These are phyloP conservation scores for Populus hybrid DNA, from an alignment of 441 rosid genomes.

Conservation along the genomic window DNA sequence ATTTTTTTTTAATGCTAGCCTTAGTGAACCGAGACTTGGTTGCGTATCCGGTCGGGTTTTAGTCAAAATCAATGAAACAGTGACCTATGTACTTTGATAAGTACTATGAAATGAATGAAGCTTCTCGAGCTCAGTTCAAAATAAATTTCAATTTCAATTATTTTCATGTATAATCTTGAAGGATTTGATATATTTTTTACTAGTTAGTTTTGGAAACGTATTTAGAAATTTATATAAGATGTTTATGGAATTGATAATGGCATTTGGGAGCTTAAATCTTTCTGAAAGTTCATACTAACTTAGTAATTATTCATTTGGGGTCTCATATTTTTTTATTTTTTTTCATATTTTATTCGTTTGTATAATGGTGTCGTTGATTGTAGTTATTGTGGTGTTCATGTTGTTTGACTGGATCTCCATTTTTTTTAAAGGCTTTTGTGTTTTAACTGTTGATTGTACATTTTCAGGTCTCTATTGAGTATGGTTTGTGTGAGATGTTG, in stretches of 20 bases:
- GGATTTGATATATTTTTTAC: neutral
- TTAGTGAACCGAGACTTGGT: neutral
- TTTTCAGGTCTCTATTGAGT: slow-evolving; percentile 65
- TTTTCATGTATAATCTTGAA: neutral
- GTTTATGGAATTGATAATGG: neutral
- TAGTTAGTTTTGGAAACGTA: neutral
- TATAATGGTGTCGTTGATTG: neutral
- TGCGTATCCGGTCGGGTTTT: neutral
- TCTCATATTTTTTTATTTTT: neutral
- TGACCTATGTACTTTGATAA: neutral
- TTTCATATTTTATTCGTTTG: neutral
- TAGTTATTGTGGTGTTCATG: neutral
- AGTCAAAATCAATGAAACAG: neutral
- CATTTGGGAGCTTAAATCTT: neutral
- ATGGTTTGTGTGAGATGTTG: slow-evolving; percentile 83
- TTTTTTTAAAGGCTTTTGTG: too few species aligned
- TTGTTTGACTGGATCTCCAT: neutral
- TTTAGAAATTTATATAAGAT: neutral
- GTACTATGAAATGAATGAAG: neutral
- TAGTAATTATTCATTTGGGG: neutral
- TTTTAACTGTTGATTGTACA: neutral
- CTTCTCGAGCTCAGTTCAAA: slow-evolving; percentile 49
- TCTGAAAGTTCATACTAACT: neutral
- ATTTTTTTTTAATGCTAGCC: neutral
- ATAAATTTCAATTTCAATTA: neutral